These are phyloP conservation scores for Phytophthora sp. DNA, from an alignment of 352 stramenopile species.

Conservation along the genomic window DNA sequence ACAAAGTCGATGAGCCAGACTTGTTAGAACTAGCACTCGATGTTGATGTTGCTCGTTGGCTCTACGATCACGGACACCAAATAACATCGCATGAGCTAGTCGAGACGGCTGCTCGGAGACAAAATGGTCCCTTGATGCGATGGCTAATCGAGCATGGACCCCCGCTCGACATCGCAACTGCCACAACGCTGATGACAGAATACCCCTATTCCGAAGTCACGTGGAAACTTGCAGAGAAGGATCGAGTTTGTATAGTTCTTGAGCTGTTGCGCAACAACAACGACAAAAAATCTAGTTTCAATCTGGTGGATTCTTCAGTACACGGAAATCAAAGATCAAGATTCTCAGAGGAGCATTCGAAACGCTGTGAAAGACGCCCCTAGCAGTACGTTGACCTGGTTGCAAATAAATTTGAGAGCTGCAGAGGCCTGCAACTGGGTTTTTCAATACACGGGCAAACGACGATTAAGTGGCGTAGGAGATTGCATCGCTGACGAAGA, in stretches of 20 bases:
- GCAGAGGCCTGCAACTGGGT: not conserved
- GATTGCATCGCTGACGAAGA: too few species aligned
- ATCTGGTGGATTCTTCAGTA: not conserved
- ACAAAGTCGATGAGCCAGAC: too few species aligned
- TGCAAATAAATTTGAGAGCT: not conserved
- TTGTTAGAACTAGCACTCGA: too few species aligned
- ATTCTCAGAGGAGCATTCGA: not conserved
- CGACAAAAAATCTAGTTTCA: not conserved
- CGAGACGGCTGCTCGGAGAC: too few species aligned
- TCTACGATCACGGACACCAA: too few species aligned
- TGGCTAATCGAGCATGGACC: not conserved
- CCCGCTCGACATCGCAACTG: not conserved
- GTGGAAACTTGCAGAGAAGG: not conserved
- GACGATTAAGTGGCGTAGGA: not conserved
- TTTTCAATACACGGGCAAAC: not conserved
- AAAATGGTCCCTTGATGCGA: not conserved
- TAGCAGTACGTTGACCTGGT: not conserved
- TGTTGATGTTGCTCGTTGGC: too few species aligned
- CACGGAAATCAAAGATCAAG: not conserved
- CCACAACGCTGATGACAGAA: not conserved
- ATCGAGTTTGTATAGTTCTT: not conserved
- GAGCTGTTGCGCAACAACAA: not conserved
- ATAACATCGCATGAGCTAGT: too few species aligned
- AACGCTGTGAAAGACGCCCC: not conserved
- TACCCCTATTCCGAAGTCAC: not conserved